Conservation (phyloP, 176 grass and related monocot genomes). For the Musa troglodytarum region DNA sequence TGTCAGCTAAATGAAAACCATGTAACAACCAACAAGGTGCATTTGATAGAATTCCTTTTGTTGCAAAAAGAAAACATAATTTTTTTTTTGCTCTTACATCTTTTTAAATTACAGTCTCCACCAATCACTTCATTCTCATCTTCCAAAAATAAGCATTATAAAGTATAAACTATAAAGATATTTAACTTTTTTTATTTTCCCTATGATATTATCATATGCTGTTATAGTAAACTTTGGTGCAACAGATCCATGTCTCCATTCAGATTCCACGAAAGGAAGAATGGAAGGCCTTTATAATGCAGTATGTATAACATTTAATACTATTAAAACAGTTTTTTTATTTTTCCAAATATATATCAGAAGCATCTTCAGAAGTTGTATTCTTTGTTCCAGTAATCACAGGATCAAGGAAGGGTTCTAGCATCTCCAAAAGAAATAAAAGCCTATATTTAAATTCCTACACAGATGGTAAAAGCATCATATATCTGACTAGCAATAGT, state of each 20-base stretch:
- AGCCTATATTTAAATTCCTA: conserved; percentile 76
- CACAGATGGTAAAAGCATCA: conserved; percentile 25
- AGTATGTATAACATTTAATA: conserved; percentile 54
- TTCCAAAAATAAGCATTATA: no score
- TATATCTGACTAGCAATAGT: conserved; percentile 5
- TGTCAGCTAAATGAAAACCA: no score
- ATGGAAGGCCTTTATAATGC: conserved; percentile 55
- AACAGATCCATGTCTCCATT: conserved; percentile 59
- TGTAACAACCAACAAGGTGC: no score
- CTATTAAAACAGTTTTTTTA: conserved; percentile 38
- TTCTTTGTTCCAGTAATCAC: conserved; percentile 43
- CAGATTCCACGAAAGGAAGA: conserved; percentile 69
- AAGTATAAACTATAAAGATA: no score
- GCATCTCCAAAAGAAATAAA: conserved; percentile 93
- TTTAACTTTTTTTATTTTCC: no score
- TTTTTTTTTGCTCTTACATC: no score
- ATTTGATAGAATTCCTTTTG: no score
- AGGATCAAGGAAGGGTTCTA: conserved; percentile 74
- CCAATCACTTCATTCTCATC: no score
- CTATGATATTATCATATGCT: no score
- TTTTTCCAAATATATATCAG: conserved; percentile 52
- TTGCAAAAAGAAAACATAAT: no score
- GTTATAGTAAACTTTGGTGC: conserved; percentile 41
- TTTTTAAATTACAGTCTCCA: no score
- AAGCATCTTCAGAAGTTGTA: conserved; percentile 48